phyloP scores from a whole-genome alignment of 345 rosid species.

The Citrus sinensis region DNA sequence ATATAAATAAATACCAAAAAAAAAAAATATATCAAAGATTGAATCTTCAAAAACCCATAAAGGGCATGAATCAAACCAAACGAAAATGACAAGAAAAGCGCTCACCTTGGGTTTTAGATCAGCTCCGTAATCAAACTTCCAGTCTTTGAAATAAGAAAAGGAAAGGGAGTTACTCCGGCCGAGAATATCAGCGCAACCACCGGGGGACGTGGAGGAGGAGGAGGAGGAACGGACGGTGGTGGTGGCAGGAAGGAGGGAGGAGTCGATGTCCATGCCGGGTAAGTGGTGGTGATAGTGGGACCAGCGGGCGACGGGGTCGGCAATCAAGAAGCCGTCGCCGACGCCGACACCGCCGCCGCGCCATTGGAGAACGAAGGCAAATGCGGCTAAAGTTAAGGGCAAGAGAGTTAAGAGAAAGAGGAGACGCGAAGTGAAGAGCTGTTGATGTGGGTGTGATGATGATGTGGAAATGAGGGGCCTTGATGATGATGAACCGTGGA shows the following conservation, averaged over 20 bases:
- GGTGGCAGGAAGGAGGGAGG: not conserved
- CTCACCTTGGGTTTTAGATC: conserved; percentile 82
- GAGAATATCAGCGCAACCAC: conserved; percentile 49
- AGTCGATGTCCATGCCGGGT: conserved; percentile 64
- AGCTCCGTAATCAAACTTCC: conserved; percentile 55
- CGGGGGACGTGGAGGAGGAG: conserved; percentile 26
- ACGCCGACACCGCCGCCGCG: conserved; percentile 41
- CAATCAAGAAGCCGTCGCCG: not conserved
- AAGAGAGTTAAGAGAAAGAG: conserved; percentile 51
- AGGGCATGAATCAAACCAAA: not conserved
- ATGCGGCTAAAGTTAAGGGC: conserved; percentile 49
- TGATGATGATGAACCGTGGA: conserved; percentile 8
- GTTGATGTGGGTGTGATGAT: conserved; percentile 15
- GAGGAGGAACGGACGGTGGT: conserved; percentile 32
- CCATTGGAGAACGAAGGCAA: conserved; percentile 74
- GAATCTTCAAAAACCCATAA: not conserved
- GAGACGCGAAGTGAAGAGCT: conserved; percentile 32
- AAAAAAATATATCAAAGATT: not conserved
- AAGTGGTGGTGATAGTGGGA: conserved; percentile 44
- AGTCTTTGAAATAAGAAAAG: conserved; percentile 67
- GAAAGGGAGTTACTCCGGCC: conserved; percentile 51
- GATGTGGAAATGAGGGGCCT: conserved; percentile 3
- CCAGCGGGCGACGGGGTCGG: conserved; percentile 48
- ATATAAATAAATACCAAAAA: not conserved
- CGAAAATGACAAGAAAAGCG: not conserved